Evolutionary conservation across 2,329 filamentous ascomycete genomes (phyloP), one percentile per base, ranked within the genome.

Genomic region (Penicillium sp.): DNA sequence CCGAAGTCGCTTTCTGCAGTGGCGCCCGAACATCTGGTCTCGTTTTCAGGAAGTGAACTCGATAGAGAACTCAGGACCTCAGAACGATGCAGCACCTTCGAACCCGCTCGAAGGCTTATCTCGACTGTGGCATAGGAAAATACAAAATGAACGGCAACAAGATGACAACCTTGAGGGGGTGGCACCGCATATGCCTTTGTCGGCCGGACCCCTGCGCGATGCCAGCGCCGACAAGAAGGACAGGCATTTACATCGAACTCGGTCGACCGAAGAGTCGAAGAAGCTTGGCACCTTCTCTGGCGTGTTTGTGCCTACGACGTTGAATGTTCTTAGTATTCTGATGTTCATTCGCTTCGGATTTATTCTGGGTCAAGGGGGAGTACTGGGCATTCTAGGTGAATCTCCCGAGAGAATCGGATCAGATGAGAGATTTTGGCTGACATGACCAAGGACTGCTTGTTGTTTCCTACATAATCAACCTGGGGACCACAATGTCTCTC

Each of bases 341-440:
- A 95, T 95, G 89, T 95, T 95, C 74, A 78, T 95, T 63, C 84
- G 90, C 21, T 95, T 95, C 70, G 90, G 90, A 21, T 85, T 90
- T 63, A 89, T 95, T 52, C 78, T 95, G 21, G 90, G 90, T 8
- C 87, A 93, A 67, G 82, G 87, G 57, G 90, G 90, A 21, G 77
- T 95, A 42, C 59, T 93, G 41, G 90, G 89, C 45, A 94, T 91
- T 71, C 76, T 95, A 67, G 87, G 88, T 89, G 76, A 70, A 31
- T 51, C 29, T 23, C 46, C 39, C 24, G 44, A 10, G 15, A 41
- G 33, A 49, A 41, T 7, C 38, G 45, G 18, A 33, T 31, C 33
- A 21, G 12, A 29, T 33, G 6, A 59, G 28, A 16, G 23, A 23
- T 24, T 8, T 59, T 57, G 56, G 64, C 69, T 60, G 23, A 57